Evolutionary conservation across 106 monocot genomes (phyloP).

Genomic region (Dendrobium catenatum): DNA sequence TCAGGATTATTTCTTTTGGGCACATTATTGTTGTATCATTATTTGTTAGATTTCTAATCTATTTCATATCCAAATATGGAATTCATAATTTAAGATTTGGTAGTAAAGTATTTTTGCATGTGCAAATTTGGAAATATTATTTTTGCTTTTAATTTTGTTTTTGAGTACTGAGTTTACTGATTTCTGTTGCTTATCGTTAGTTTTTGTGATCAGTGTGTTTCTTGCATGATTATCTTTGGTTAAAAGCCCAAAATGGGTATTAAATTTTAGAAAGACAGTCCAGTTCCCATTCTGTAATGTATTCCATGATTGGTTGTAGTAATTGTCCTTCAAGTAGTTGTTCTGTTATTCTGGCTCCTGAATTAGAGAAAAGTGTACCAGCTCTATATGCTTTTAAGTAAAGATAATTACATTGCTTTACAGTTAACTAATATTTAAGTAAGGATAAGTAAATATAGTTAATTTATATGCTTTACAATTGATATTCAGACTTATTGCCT

Average conservation of each 20-base stretch:
- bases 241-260: not conserved
- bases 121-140: not conserved
- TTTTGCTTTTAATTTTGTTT: not conserved
- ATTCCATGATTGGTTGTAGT: too few species aligned
- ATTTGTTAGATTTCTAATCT: not conserved
- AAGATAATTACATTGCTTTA: too few species aligned
- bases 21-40: not conserved
- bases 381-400: too few species aligned
- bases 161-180: not conserved
- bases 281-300: too few species aligned
- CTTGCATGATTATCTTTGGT: not conserved
- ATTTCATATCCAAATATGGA: conserved; percentile 1
- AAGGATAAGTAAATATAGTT: too few species aligned
- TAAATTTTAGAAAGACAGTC: not conserved
- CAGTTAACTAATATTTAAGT: too few species aligned
- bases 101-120: not conserved
- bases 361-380: too few species aligned
- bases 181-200: not conserved
- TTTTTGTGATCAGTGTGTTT: not conserved
- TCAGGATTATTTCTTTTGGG: not conserved
- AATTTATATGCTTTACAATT: too few species aligned
- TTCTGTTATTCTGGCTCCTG: too few species aligned
- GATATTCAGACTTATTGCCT: too few species aligned
- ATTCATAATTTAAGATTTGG: not conserved
- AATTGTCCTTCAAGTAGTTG: too few species aligned